A percentile compares a stretch with the other conserved stretches of the same genome.
phyloP scores from a whole-genome alignment of 768 basidiomycete genomes.

The Lactifluus volemus region DNA sequence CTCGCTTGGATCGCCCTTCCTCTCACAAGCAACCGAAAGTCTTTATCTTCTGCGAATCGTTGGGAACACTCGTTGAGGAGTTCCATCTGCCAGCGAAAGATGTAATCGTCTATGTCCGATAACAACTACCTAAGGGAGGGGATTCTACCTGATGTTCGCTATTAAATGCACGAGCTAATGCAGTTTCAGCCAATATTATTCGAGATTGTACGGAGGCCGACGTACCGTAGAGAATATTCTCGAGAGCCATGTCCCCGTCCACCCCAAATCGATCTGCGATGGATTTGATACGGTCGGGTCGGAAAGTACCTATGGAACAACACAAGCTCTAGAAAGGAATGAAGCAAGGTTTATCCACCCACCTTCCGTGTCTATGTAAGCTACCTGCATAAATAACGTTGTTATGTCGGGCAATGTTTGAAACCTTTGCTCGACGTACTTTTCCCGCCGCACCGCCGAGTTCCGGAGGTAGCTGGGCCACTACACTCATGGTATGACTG shows the following conservation, averaged over 20 bases:
- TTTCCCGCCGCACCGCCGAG: constrained; percentile 89
- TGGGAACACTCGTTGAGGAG: constrained; percentile 83
- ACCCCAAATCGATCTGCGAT: constrained; percentile 93
- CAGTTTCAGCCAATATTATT: constrained; percentile 14
- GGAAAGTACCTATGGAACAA: constrained; percentile 66
- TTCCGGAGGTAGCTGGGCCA: constrained; percentile 81
- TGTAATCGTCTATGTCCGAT: constrained; percentile 1
- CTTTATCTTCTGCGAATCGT: constrained; percentile 85
- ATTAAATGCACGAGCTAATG: constrained; percentile 76
- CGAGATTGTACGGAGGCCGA: not conserved
- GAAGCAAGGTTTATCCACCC: not conserved
- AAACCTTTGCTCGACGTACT: constrained; percentile 31
- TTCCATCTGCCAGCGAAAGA: constrained; percentile 55
- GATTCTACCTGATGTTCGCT: constrained; percentile 78
- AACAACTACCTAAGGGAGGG: not conserved
- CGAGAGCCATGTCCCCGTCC: constrained; percentile 77
- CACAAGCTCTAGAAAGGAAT: not conserved
- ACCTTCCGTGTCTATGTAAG: constrained; percentile 88
- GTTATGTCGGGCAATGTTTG: not conserved
- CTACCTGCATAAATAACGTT: constrained; percentile 43
- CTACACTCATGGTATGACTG: constrained; percentile 90
- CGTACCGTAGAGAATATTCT: constrained; percentile 85
- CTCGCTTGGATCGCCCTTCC: not conserved
- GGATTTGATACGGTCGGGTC: constrained; percentile 84
- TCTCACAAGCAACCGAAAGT: constrained; percentile 62